phyloP scores from a whole-genome alignment of 2,329 filamentous ascomycete species.

The Colletotrichum sansevieriae region DNA sequence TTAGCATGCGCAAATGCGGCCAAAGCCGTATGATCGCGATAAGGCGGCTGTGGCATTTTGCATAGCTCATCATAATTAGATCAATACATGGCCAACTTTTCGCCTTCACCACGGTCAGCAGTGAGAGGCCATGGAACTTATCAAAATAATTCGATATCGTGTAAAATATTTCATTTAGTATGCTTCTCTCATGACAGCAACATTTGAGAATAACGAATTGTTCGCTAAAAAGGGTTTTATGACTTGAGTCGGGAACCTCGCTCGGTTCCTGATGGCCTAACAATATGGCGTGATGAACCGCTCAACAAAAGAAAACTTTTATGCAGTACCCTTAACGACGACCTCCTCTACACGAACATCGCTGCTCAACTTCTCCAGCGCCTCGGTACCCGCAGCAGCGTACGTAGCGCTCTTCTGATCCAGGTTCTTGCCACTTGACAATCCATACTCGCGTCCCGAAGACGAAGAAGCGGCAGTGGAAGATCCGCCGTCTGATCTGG shows the following conservation, averaged over 20 bases:
- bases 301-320: background rate
- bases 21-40: too few species aligned
- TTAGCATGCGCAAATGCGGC: too few species aligned
- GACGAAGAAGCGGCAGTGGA: constrained; percentile 23
- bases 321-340: constrained; percentile 1
- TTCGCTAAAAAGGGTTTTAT: too few species aligned
- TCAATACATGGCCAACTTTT: too few species aligned
- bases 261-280: background rate
- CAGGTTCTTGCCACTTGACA: constrained; percentile 30
- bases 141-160: background rate
- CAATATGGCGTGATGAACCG: background rate
- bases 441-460: constrained; percentile 20
- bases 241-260: background rate
- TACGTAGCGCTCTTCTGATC: background rate
- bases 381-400: constrained; percentile 9
- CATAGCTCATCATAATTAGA: too few species aligned
- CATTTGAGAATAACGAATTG: background rate
- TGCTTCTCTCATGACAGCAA: background rate
- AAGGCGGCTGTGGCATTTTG: too few species aligned
- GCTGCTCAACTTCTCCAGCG: constrained; percentile 9
- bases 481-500: background rate
- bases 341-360: constrained; percentile 17
- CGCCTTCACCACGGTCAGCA: too few species aligned
- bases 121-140: too few species aligned
- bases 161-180: too few species aligned